phyloP scores from a whole-genome alignment of 2,329 filamentous ascomycete genomes.

The Aureobasidium sp. region DNA sequence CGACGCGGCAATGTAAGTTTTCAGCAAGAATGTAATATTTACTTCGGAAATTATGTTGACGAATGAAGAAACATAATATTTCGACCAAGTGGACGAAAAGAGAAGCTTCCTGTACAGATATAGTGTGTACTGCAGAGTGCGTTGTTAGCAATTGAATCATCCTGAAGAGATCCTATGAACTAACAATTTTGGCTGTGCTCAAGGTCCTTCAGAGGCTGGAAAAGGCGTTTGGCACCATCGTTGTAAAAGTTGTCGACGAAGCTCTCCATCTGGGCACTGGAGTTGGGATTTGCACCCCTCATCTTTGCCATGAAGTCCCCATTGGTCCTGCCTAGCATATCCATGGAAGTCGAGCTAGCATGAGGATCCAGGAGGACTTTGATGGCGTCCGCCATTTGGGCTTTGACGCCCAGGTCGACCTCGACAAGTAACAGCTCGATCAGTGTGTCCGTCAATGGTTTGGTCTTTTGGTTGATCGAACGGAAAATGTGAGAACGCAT shows the following conservation, averaged over 20 bases:
- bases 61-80: conserved; percentile 87
- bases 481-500: conserved; percentile 90
- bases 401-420: conserved; percentile 88
- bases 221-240: conserved; percentile 73
- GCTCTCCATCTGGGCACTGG: conserved; percentile 66
- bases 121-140: conserved; percentile 36
- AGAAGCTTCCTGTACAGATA: conserved; percentile 78
- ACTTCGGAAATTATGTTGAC: conserved; percentile 78
- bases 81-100: conserved; percentile 88
- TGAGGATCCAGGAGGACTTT: conserved; percentile 82
- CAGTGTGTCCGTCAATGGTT: conserved; percentile 80
- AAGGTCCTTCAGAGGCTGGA: conserved; percentile 76
- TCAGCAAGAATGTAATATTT: conserved; percentile 82
- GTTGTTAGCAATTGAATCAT: background rate
- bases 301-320: conserved; percentile 62
- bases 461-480: conserved; percentile 79
- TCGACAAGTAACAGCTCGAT: conserved; percentile 89
- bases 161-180: background rate
- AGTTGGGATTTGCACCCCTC: conserved; percentile 41
- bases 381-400: conserved; percentile 89
- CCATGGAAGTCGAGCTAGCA: conserved; percentile 52
- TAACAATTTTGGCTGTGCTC: conserved; percentile 46
- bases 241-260: conserved; percentile 90
- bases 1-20: conserved; percentile 69
- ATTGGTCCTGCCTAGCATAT: conserved; percentile 54